Conservation (phyloP, 2,329 filamentous ascomycete species). For the Colletotrichum sp. region DNA sequence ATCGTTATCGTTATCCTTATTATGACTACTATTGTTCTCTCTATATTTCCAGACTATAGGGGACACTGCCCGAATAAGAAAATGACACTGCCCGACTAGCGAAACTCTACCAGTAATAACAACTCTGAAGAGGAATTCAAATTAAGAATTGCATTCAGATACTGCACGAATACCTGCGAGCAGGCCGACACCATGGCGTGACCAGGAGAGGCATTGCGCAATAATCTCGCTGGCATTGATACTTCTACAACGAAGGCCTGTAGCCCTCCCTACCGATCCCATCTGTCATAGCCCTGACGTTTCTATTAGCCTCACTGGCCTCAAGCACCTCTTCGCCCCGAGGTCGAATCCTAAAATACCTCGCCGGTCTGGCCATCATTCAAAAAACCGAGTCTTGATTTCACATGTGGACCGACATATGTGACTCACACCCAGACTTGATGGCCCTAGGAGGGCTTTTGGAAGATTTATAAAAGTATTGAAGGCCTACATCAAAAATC, state of each 20-base stretch:
- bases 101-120: no score
- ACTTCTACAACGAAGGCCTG: background rate
- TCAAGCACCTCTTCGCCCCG: background rate
- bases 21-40: no score
- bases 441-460: background rate
- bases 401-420: background rate
- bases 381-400: background rate
- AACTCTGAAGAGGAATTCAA: no score
- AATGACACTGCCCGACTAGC: no score
- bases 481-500: background rate
- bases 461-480: background rate
- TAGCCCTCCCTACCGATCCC: background rate
- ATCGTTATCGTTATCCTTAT: no score
- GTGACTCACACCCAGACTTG: background rate
- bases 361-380: background rate
- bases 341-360: background rate
- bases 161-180: no score
- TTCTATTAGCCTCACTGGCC: background rate
- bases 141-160: no score
- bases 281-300: background rate
- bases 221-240: background rate
- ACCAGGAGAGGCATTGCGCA: background rate
- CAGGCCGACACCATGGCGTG: background rate
- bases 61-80: no score
- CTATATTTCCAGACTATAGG: no score